These are phyloP conservation scores for Xerophyta viscosa DNA, from an alignment of 106 monocot species.

Conservation along the genomic window DNA sequence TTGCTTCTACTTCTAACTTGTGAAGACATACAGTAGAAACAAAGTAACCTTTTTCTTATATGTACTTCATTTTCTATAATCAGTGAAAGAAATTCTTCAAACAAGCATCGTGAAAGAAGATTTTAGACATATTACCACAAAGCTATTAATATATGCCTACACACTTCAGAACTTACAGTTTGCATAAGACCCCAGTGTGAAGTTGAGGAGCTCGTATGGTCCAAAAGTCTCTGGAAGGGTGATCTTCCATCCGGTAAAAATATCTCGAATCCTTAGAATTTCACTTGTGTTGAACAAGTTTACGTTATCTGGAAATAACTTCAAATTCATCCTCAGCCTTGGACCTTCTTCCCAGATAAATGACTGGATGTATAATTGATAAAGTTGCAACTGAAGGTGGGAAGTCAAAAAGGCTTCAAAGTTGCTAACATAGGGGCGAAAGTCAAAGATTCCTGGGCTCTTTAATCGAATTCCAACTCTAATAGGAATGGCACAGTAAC, in stretches of 20 bases:
- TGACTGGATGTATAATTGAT: conserved; percentile 60
- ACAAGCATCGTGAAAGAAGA: no score
- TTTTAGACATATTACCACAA: no score
- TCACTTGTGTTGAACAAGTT: conserved; percentile 66
- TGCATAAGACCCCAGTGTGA: conserved; percentile 68
- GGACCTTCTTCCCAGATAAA: conserved; percentile 75
- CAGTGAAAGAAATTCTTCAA: no score
- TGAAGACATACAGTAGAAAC: no score
- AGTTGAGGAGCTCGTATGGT: conserved; percentile 89
- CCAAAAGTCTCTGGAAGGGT: conserved; percentile 63
- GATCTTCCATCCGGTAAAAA: conserved; percentile 64
- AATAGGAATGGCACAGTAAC: conserved; percentile 74
- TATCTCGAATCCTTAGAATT: conserved; percentile 34
- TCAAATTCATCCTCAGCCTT: conserved; percentile 72
- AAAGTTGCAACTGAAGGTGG: conserved; percentile 25
- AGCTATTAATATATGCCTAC: no score
- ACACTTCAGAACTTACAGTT: conserved; percentile 33
- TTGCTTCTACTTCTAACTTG: no score
- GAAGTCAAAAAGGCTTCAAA: conserved; percentile 42
- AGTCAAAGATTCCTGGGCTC: conserved; percentile 79
- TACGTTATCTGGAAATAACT: conserved; percentile 52
- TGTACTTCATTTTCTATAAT: no score
- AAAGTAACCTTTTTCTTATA: no score
- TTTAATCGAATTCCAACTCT: conserved; percentile 82
- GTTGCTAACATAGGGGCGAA: conserved; percentile 43